Conservation (phyloP, 164 flowering plant species). For the Piper betle region DNA sequence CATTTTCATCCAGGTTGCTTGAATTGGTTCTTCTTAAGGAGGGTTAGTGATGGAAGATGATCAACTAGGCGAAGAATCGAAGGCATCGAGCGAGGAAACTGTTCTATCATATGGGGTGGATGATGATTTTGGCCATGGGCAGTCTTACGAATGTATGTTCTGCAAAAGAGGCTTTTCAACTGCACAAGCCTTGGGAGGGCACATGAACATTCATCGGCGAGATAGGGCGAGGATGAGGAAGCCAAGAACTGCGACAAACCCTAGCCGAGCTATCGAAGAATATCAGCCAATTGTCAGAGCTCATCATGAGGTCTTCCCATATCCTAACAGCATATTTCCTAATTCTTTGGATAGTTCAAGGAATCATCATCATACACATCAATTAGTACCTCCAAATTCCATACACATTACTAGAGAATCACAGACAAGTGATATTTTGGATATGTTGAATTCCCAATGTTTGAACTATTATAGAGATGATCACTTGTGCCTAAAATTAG, state of each 20-base stretch:
- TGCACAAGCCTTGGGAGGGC: constrained; percentile 61
- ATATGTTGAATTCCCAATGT: constrained; percentile 1
- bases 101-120: constrained; percentile 9
- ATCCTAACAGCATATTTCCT: constrained; percentile 3
- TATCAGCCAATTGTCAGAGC: neutral
- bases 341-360: constrained; percentile 3
- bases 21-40: neutral
- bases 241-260: neutral
- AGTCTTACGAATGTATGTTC: constrained; percentile 44
- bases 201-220: constrained; percentile 57
- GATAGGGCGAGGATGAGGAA: constrained; percentile 36
- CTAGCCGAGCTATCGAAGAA: constrained; percentile 6
- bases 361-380: constrained; percentile 14
- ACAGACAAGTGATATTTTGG: constrained; percentile 1
- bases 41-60: neutral
- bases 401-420: neutral
- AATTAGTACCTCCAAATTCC: neutral
- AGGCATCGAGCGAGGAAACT: constrained; percentile 21
- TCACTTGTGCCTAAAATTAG: constrained; percentile 15
- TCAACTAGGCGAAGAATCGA: neutral
- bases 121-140: constrained; percentile 9
- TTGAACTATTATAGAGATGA: constrained; percentile 7
- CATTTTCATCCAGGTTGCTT: neutral
- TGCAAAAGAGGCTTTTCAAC: constrained; percentile 56
- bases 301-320: neutral